These are phyloP conservation scores for Macrolepiota albuminosa DNA, from an alignment of 768 basidiomycete species.

Conservation along the genomic window DNA sequence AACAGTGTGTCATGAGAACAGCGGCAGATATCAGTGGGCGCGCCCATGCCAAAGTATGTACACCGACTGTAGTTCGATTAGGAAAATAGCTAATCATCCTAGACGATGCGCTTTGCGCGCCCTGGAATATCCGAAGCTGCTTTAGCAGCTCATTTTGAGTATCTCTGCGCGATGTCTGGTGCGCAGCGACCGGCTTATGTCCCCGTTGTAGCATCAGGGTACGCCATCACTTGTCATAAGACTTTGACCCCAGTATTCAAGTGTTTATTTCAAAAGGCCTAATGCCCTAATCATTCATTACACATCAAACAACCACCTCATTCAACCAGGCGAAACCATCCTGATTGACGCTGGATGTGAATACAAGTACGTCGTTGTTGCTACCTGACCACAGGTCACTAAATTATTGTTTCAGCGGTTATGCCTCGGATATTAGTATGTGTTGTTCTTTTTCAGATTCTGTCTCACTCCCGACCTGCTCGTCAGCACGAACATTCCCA, in stretches of 20 bases:
- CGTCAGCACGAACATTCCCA: constrained; percentile 81
- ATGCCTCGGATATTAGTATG: constrained; percentile 92
- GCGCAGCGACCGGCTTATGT: constrained; percentile 93
- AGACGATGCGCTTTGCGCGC: constrained; percentile 82
- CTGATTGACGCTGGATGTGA: constrained; percentile 93
- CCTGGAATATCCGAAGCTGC: constrained; percentile 38
- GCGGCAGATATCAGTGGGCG: constrained; percentile 87
- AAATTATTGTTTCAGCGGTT: constrained; percentile 54
- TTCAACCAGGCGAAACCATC: constrained; percentile 68
- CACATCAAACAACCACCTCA: constrained; percentile 80
- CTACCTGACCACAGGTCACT: not conserved
- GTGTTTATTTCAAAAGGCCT: constrained; percentile 38
- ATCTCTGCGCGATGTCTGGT: constrained; percentile 73
- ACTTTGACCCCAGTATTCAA: not conserved
- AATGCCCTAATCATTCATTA: constrained; percentile 95
- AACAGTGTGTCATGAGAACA: constrained; percentile 72
- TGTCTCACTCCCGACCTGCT: constrained; percentile 2
- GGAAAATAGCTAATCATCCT: not conserved
- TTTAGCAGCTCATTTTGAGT: constrained; percentile 81
- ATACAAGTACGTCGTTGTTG: constrained; percentile 58
- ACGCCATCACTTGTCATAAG: constrained; percentile 16
- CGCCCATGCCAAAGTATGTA: constrained; percentile 75
- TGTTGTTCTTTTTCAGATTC: not conserved
- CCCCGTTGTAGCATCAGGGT: constrained; percentile 96
- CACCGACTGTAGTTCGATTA: not conserved